These are phyloP conservation scores for Pythium myriotylum DNA, from an alignment of 352 stramenopile species.

Conservation along the genomic window DNA sequence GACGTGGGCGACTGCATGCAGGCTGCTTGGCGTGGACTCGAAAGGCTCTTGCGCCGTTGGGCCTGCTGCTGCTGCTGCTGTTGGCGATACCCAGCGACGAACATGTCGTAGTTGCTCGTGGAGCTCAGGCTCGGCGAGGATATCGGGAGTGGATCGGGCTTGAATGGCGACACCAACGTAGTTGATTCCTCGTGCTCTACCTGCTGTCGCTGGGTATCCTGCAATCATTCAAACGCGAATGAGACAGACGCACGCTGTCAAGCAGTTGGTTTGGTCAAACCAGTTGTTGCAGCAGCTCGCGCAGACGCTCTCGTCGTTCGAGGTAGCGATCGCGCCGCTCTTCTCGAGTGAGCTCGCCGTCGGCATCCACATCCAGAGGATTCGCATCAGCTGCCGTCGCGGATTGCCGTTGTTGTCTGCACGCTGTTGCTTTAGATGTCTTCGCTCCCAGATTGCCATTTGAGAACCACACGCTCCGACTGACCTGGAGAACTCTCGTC, in stretches of 20 bases:
- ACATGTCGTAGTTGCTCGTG: conserved; percentile 41
- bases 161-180: not conserved
- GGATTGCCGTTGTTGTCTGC: conserved; percentile 13
- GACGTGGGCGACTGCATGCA: conserved; percentile 24
- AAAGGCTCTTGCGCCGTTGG: conserved; percentile 1
- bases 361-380: not conserved
- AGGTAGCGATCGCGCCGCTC: conserved; percentile 8
- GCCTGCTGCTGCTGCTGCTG: conserved; percentile 8
- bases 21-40: conserved; percentile 3
- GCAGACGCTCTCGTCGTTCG: conserved; percentile 22
- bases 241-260: too few species aligned
- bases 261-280: conserved; percentile 13
- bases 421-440: not conserved
- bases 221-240: not conserved
- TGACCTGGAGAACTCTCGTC: conserved; percentile 61
- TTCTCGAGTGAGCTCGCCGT: conserved; percentile 1
- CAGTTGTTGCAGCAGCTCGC: conserved; percentile 21
- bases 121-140: conserved; percentile 31
- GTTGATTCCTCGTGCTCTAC: not conserved
- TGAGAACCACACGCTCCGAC: not conserved
- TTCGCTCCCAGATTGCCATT: too few species aligned
- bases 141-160: conserved; percentile 10
- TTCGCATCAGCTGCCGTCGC: not conserved
- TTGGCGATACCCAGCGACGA: conserved; percentile 38
- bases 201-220: conserved; percentile 3